Percentiles rank a stretch among this genome's conserved stretches.
Conservation (phyloP, 441 rosid species). For the Macaranga tanarius region DNA sequence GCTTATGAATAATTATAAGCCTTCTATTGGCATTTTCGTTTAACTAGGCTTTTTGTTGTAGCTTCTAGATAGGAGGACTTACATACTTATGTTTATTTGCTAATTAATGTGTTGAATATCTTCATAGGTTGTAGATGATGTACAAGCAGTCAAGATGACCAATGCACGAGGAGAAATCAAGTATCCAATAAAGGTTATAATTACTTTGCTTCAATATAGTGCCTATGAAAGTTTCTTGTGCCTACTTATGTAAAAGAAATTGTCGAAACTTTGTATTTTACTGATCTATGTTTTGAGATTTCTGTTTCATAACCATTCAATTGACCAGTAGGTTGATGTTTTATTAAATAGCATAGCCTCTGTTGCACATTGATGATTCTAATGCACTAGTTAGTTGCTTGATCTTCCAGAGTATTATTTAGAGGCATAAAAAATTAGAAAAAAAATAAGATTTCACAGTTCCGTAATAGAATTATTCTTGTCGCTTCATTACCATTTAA, state of each 20-base stretch:
- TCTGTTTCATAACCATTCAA: background rate
- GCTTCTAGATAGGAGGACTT: background rate
- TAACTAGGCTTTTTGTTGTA: background rate
- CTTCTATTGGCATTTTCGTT: background rate
- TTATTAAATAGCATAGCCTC: background rate
- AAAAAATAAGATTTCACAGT: too few relatives aligned
- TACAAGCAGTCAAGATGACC: conserved; percentile 82
- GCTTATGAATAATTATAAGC: background rate
- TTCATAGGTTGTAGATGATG: conserved; percentile 83
- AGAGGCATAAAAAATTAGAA: too few relatives aligned
- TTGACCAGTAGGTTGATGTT: background rate
- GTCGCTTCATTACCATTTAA: too few relatives aligned
- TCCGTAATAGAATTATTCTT: too few relatives aligned
- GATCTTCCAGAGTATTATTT: conserved; percentile 69
- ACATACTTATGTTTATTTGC: background rate
- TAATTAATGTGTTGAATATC: background rate
- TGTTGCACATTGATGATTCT: conserved; percentile 13
- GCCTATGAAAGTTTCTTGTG: background rate
- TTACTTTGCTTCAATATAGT: conserved; percentile 8
- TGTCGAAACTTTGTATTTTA: background rate
- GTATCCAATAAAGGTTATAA: conserved; percentile 88
- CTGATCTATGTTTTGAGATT: background rate
- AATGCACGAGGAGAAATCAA: conserved; percentile 87
- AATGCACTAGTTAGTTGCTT: conserved; percentile 19
- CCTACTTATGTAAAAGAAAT: conserved; percentile 8